Base-by-base conservation (phyloP, 306 rosid species). In the Begonia masoniana region DNA sequence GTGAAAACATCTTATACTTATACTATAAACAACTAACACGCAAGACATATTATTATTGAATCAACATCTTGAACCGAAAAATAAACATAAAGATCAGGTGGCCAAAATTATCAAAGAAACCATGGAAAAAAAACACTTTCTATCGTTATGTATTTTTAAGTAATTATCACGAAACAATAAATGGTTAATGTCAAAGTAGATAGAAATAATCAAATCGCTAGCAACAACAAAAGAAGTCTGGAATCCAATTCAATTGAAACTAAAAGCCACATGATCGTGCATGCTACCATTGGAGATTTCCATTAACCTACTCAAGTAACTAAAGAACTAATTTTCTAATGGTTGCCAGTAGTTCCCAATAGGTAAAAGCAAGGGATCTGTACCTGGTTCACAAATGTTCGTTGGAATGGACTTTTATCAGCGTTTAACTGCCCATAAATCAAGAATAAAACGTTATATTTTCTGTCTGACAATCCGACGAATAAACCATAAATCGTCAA, bases 331-430 rank as follows among this genome's bases (percentile, higher is more conserved):
- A 50, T 46, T 31, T 46, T 9, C 36, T 26, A 60, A 6, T 31
- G 39, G 39, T 31, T 31, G 7, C 9, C 9, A 5, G 7, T 26
- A 31, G 7, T 31, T 31, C 39, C 9, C 39, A 31, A 31, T 31
- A 31, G 39, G 9, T 31, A 31, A 31, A 31, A 31, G 39, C 7
- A 31, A 58, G 55, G 64, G 55, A 50, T 47, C 62, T 59, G 56
- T 47, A 92, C 99, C 96, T 92, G 99, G 72, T 92, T 83, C 67
- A 87, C 96, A 79, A 92, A 92, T 15, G 93, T 92, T 69, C 96
- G 79, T 57, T 79, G 95, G 73, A 87, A 87, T 74, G 96, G 96
- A 56, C 99, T 92, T 82, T 92, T 92, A 35, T 83, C 95, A 54
- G 72, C 88, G 78, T 92, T 92, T 76, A 92, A 81, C 99, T 92